Base-by-base conservation (phyloP, 2,329 filamentous ascomycete species). In the Echinosphaeria canescens region DNA sequence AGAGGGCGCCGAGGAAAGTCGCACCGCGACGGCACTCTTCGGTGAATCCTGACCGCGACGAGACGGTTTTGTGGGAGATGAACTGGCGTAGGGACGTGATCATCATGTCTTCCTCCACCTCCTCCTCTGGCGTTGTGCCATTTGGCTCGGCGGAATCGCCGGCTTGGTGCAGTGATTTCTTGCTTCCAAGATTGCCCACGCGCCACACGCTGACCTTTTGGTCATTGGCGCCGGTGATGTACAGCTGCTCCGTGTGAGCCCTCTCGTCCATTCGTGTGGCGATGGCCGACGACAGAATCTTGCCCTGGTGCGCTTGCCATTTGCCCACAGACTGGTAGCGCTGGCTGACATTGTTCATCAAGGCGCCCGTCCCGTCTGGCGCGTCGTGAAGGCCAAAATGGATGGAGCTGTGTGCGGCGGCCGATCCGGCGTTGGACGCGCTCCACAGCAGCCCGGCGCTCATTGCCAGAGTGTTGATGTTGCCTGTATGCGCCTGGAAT, bases 201-300 rank as follows among this genome's bases (percentile, higher is more conserved):
- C 85, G 70, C 88, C 88, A 98, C 13, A 95, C 66, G 6, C 80
- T 76, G 15, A 98, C 68, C 0, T 72, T 75, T 42, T 82, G 75
- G 47, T 98, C 88, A 40, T 91, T 98, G 25, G 81, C 84, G 7
- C 88, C 88, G 0, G 85, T 93, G 27, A 92, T 81, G 43, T 81
- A 88, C n/a, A 88, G 67, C n/a, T 75, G 66, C 31, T 76, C 67
- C 26, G 67, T 63, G 16, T 74, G 64, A n/a, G n/a, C n/a, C n/a
- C n/a, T n/a, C n/a, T n/a, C n/a, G n/a, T n/a, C n/a, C n/a, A n/a
- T n/a, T 43, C 75, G 67, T 1, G 56, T 68, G 1, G 74, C 74
- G 12, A 75, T 65, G 0, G 79, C 75, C 0, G 85, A 93, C 3
- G 85, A 74, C 10, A 98, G 59, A 22, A 95, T 78, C 34, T 88